Conservation (phyloP, 129 eudicot species). For the Flaveria sonorensis region DNA sequence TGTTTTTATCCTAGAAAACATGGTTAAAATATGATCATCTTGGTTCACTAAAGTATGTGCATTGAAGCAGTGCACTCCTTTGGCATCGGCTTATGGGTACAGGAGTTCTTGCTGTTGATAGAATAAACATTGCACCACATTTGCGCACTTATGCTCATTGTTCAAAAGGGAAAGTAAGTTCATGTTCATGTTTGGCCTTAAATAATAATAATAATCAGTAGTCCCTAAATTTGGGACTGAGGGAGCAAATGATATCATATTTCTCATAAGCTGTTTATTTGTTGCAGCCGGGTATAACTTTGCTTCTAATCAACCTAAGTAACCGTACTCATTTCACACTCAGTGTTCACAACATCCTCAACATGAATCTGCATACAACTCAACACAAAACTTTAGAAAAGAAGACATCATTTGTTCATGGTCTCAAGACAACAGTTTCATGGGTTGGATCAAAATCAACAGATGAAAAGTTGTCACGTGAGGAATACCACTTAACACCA, state of each 20-base stretch:
- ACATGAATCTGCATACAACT: conserved; percentile 29
- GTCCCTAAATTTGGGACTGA: background rate
- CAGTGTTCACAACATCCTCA: conserved; percentile 42
- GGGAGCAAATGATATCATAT: background rate
- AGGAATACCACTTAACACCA: conserved; percentile 87
- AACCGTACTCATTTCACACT: conserved; percentile 60
- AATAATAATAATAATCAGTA: background rate
- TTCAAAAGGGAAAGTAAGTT: conserved; percentile 76
- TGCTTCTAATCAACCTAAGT: conserved; percentile 89
- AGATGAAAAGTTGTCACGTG: conserved; percentile 51
- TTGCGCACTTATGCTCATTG: conserved; percentile 93
- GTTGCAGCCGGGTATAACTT: conserved; percentile 71
- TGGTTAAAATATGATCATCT: conserved; percentile 1
- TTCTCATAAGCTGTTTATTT: conserved; percentile 3
- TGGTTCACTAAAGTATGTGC: conserved; percentile 24
- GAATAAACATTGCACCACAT: conserved; percentile 59
- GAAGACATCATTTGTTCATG: conserved; percentile 33
- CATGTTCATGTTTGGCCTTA: conserved; percentile 4
- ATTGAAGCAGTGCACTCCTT: conserved; percentile 70
- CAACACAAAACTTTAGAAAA: conserved; percentile 22
- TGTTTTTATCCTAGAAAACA: background rate
- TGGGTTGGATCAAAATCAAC: conserved; percentile 86
- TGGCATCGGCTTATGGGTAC: conserved; percentile 92
- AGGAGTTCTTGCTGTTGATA: conserved; percentile 72
- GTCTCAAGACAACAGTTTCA: conserved; percentile 66